These are phyloP conservation scores for Fagopyrum esculentum DNA, from an alignment of 148 eudicot species.

Conservation along the genomic window DNA sequence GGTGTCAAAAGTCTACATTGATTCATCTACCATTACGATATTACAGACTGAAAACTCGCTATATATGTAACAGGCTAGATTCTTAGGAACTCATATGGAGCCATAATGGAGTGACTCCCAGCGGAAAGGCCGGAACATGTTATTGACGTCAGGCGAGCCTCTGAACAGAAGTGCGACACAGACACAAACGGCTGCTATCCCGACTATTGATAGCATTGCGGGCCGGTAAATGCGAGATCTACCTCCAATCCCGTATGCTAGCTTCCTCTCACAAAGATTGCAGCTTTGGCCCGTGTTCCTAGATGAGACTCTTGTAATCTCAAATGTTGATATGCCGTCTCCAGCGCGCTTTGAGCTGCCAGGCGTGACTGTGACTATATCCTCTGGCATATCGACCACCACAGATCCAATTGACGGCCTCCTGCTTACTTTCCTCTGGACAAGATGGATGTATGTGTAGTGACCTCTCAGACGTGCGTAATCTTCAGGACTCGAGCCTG, in stretches of 20 bases:
- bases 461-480: conserved; percentile 44
- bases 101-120: conserved; percentile 71
- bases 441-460: conserved; percentile 38
- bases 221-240: conserved; percentile 42
- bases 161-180: conserved; percentile 70
- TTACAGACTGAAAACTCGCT: background rate
- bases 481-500: conserved; percentile 48
- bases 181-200: conserved; percentile 84
- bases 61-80: background rate
- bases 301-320: background rate
- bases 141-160: conserved; percentile 41
- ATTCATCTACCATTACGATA: background rate
- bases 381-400: conserved; percentile 34
- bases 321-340: background rate
- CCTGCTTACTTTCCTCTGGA: conserved; percentile 36
- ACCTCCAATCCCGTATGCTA: background rate
- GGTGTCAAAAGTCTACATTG: background rate
- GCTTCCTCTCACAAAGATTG: background rate
- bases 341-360: background rate
- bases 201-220: conserved; percentile 70
- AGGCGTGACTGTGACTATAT: too few species aligned
- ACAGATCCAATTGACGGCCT: background rate
- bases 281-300: background rate
- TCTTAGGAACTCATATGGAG: conserved; percentile 18
- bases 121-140: conserved; percentile 31